phyloP scores from a whole-genome alignment of 768 basidiomycete genomes.

The Boletus vermiculosoides region DNA sequence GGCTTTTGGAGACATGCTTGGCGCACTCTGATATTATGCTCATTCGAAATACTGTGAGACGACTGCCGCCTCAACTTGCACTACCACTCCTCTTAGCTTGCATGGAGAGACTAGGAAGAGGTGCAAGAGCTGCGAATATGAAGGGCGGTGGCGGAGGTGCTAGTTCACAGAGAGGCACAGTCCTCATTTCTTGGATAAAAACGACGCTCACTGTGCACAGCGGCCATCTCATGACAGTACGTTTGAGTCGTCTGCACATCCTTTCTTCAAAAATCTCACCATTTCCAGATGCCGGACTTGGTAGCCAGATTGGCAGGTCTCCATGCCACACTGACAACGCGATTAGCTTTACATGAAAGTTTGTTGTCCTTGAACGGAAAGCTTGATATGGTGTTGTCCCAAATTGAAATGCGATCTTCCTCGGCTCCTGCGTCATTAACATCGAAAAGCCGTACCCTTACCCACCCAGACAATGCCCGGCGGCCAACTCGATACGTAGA shows the following conservation, averaged over 20 bases:
- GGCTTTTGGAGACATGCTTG: conserved; percentile 83
- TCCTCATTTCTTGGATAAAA: conserved; percentile 74
- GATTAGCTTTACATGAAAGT: conserved; percentile 80
- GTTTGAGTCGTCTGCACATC: conserved; percentile 31
- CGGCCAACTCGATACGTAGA: conserved; percentile 62
- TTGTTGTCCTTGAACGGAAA: conserved; percentile 84
- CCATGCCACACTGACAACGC: conserved; percentile 75
- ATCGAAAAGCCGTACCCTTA: conserved; percentile 39
- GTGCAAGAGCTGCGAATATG: conserved; percentile 65
- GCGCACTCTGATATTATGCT: conserved; percentile 77
- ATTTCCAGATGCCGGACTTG: conserved; percentile 81
- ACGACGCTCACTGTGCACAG: conserved; percentile 83
- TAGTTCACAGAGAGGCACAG: conserved; percentile 72
- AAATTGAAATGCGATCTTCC: conserved; percentile 87
- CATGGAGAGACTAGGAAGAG: conserved; percentile 82
- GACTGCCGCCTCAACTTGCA: conserved; percentile 83
- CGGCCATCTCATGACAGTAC: conserved; percentile 90
- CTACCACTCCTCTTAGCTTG: conserved; percentile 85
- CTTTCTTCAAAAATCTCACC: conserved; percentile 9
- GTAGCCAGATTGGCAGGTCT: conserved; percentile 83
- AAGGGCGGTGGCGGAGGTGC: conserved; percentile 79
- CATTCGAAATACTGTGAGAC: conserved; percentile 82
- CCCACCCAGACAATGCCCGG: conserved; percentile 38
- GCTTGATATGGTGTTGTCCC: conserved; percentile 90
- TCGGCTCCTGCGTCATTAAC: conserved; percentile 56